Evolutionary conservation across 2,329 filamentous ascomycete genomes (phyloP), one percentile per base, ranked within the genome.

Genomic region (Fonsecaea pugnacius): DNA sequence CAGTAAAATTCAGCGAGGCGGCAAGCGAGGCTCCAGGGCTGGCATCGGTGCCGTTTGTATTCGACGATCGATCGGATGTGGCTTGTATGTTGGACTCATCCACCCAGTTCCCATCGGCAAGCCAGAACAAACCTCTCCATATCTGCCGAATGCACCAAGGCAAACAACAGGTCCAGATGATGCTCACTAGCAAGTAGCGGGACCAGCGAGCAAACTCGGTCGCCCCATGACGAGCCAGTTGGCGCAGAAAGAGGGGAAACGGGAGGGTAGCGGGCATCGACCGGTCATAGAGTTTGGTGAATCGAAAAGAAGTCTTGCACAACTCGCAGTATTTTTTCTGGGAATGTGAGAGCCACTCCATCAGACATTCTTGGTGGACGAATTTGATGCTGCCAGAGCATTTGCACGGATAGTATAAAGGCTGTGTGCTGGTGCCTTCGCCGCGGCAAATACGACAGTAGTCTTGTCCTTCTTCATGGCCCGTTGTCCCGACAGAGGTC

Each of bases 321-420:
- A 99, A 88, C 81, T 99, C 95, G 83, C 96, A 99, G 82, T 99
- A 91, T 78, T 98, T 98, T 85, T 99, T 99, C 76, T 99, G 93
- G 1, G 95, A 98, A 78, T 99, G 96, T 56, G 92, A 94, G 24
- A 99, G 84, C 95, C 95, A 99, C 78, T 98, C 93, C 90, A 99
- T 96, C 78, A 99, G 81, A 76, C 95, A 99, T 76, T 96, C 91
- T 78, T 99, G 95, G 77, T 99, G 95, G 67, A 99, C 95, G 74
- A 90, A 96, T 80, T 96, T 97, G 80, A 99, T 99, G 79, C 94
- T 98, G 63, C 95, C 95, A 75, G 92, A 97, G 81, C 95, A 99
- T 82, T 97, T 97, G 88, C 95, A 99, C 5, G 95, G 95, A 75
- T 96, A 95, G 81, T 96, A 99, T 43, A 99, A 85, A 64, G 92